Evolutionary conservation across 2,329 filamentous ascomycete species (phyloP).

Genomic region (Chrysosporium queenslandicum): DNA sequence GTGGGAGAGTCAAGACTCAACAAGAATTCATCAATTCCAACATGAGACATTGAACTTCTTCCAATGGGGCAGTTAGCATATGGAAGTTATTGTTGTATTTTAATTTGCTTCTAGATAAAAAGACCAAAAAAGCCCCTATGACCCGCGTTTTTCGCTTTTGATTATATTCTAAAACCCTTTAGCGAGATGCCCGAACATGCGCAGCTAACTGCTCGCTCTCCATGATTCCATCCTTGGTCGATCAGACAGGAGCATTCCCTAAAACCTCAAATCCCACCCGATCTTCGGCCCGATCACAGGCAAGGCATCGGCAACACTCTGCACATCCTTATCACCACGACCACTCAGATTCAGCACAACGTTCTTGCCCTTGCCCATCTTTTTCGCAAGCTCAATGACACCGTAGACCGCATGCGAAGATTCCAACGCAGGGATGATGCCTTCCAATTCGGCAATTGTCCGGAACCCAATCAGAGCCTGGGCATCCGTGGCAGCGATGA

Average conservation of each 20-base stretch:
- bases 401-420: slow-evolving; percentile 87
- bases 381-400: slow-evolving; percentile 82
- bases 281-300: slow-evolving; percentile 82
- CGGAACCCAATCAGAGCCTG: slow-evolving; percentile 83
- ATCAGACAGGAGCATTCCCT: slow-evolving; percentile 15
- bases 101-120: too few relatives aligned
- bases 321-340: slow-evolving; percentile 94
- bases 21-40: too few relatives aligned
- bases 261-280: slow-evolving; percentile 56
- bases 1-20: too few relatives aligned
- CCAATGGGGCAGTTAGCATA: too few relatives aligned
- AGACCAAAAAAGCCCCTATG: too few relatives aligned
- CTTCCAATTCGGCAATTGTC: slow-evolving; percentile 75
- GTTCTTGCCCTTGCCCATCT: slow-evolving; percentile 77
- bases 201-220: too few relatives aligned
- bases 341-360: slow-evolving; percentile 90
- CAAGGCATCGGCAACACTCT: slow-evolving; percentile 91
- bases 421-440: slow-evolving; percentile 93
- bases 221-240: too few relatives aligned
- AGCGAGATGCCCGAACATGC: background rate
- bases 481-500: slow-evolving; percentile 82
- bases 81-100: too few relatives aligned
- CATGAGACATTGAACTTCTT: too few relatives aligned
- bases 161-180: too few relatives aligned
- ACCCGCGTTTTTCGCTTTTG: too few relatives aligned